Conservation (phyloP, 768 basidiomycete genomes). For the Trametes villosa region DNA sequence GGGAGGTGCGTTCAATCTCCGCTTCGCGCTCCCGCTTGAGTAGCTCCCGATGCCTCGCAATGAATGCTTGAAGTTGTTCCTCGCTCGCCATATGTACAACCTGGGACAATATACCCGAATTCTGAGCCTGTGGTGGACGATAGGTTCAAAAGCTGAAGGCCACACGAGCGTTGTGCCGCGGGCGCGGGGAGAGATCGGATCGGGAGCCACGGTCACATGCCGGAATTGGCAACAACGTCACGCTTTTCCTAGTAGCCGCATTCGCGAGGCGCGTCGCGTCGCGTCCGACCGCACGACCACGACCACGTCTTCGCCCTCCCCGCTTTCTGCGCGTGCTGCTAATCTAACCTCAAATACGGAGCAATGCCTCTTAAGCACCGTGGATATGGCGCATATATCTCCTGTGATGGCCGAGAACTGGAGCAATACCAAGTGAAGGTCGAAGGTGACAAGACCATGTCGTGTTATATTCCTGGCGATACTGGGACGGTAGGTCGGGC, state of each 20-base stretch:
- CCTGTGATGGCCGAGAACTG: constrained; percentile 22
- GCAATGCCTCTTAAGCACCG: constrained; percentile 16
- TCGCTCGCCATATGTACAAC: constrained; percentile 30
- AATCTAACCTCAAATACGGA: too few species aligned
- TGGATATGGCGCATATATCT: constrained; percentile 21
- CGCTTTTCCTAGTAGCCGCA: not conserved
- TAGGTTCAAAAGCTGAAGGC: too few species aligned
- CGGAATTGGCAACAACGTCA: not conserved
- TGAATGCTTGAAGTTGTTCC: constrained; percentile 54
- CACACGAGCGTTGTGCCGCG: not conserved
- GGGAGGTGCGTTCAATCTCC: constrained; percentile 80
- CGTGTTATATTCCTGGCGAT: constrained; percentile 25
- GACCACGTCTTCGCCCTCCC: not conserved
- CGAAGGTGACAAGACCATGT: constrained; percentile 18
- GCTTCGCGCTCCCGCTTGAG: constrained; percentile 75
- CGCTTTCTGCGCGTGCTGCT: not conserved
- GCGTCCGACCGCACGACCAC: not conserved
- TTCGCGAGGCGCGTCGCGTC: not conserved
- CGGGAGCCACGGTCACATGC: constrained; percentile 19
- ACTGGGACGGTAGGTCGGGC: constrained; percentile 19
- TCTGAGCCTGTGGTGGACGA: too few species aligned
- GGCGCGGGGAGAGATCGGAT: not conserved
- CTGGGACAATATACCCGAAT: too few species aligned
- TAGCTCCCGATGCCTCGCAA: constrained; percentile 68
- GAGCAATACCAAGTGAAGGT: constrained; percentile 17